Percentiles rank a stretch among this genome's conserved stretches.
phyloP scores from a whole-genome alignment of 805 yeast species.

The Dipodascus geniculatus region DNA sequence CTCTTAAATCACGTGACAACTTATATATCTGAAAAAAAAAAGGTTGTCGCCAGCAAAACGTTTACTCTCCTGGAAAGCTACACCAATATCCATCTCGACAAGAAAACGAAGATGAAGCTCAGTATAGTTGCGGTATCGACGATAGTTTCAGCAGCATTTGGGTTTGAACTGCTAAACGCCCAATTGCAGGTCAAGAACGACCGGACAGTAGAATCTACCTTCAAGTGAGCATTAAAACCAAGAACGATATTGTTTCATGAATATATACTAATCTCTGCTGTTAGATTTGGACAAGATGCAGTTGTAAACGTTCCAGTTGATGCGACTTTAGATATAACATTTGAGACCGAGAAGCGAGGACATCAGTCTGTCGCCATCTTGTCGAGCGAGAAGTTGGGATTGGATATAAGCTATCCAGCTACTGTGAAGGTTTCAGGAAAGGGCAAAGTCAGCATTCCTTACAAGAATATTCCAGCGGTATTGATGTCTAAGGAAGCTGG shows the following conservation, averaged over 20 bases:
- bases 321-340: neutral
- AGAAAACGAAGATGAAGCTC: neutral
- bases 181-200: neutral
- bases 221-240: neutral
- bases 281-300: neutral
- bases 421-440: constrained; percentile 24
- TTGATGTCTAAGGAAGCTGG: constrained; percentile 14
- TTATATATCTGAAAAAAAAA: too few species aligned
- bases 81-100: neutral
- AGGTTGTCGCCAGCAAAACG: neutral
- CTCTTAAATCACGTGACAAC: too few species aligned
- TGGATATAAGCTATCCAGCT: constrained; percentile 20
- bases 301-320: neutral
- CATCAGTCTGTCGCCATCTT: constrained; percentile 21
- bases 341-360: constrained; percentile 10
- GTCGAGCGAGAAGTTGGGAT: constrained; percentile 15
- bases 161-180: neutral
- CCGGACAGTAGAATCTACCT: neutral
- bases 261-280: neutral
- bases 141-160: neutral
- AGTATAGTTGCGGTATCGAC: neutral
- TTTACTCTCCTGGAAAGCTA: neutral
- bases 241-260: neutral
- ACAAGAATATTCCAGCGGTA: constrained; percentile 22
- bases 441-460: constrained; percentile 23